These are phyloP conservation scores for Podaxis pistillaris DNA, from an alignment of 768 basidiomycete species.

Conservation along the genomic window DNA sequence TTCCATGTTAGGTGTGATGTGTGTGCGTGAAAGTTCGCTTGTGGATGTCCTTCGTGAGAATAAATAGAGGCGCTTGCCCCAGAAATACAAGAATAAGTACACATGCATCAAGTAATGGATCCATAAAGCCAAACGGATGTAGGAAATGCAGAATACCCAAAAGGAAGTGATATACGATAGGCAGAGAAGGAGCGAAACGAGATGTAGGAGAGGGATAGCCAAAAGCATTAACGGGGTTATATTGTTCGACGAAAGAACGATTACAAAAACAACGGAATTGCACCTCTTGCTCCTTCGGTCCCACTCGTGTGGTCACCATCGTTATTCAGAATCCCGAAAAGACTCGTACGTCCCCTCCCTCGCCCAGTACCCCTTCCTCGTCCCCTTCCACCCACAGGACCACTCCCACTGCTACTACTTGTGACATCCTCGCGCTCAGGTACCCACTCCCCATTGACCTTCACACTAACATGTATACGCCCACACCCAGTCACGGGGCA, in stretches of 20 bases:
- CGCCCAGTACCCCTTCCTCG: constrained; percentile 24
- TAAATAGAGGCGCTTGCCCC: not conserved
- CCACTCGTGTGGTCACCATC: constrained; percentile 1
- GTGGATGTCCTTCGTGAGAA: too few relatives aligned
- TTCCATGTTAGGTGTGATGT: too few relatives aligned
- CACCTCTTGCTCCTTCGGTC: constrained; percentile 29
- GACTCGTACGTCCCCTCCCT: not conserved
- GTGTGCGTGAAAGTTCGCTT: too few relatives aligned
- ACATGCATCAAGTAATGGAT: not conserved
- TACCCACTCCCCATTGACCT: constrained; percentile 57
- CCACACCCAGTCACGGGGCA: constrained; percentile 66
- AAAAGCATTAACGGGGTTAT: not conserved
- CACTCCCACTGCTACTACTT: not conserved
- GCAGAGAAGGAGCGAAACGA: not conserved
- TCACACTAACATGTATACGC: constrained; percentile 52
- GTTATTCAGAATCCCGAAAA: constrained; percentile 4
- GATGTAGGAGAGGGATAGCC: not conserved
- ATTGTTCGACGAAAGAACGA: not conserved
- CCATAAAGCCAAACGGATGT: not conserved
- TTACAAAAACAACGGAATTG: constrained; percentile 44
- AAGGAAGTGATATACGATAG: not conserved
- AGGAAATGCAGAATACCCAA: not conserved
- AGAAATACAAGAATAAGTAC: constrained; percentile 1
- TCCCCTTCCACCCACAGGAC: constrained; percentile 11
- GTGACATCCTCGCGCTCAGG: constrained; percentile 43